Percentiles rank a stretch among this genome's conserved stretches.
These are phyloP conservation scores for Patellifolia procumbens DNA, from an alignment of 179 eudicot species.

Conservation along the genomic window DNA sequence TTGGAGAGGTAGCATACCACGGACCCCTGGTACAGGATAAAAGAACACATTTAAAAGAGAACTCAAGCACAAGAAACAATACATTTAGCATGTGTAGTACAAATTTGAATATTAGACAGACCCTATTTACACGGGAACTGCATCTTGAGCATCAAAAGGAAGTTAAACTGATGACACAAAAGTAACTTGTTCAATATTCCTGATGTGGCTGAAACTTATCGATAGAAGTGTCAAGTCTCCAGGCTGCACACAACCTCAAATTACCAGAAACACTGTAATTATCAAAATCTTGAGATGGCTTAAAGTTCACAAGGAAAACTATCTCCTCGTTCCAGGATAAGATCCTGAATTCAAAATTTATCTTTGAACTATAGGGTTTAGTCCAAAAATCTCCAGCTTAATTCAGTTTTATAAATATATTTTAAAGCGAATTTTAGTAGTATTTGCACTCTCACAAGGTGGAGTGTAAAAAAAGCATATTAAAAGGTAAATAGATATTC, in stretches of 20 bases:
- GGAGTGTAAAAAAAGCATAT: neutral
- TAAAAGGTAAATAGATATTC: neutral
- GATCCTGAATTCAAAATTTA: neutral
- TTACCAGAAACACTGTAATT: neutral
- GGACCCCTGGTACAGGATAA: constrained; percentile 67
- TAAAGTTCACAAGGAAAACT: neutral
- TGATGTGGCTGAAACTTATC: neutral
- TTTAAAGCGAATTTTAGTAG: too few species aligned
- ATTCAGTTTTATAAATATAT: too few species aligned
- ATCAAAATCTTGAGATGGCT: neutral
- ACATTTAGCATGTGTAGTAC: neutral
- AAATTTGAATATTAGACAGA: too few species aligned
- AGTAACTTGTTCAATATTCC: neutral
- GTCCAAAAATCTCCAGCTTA: neutral
- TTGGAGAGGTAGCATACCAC: constrained; percentile 90
- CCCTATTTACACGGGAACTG: neutral
- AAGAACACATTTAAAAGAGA: constrained; percentile 14
- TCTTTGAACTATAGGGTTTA: neutral
- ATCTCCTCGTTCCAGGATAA: neutral
- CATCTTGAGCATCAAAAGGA: neutral
- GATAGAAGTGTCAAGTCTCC: neutral
- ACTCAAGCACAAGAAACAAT: constrained; percentile 6
- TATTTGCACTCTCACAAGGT: neutral
- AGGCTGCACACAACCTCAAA: neutral
- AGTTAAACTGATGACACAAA: neutral